These are phyloP conservation scores for Neurospora sp. DNA, from an alignment of 495 filamentous ascomycete genomes.

Conservation along the genomic window DNA sequence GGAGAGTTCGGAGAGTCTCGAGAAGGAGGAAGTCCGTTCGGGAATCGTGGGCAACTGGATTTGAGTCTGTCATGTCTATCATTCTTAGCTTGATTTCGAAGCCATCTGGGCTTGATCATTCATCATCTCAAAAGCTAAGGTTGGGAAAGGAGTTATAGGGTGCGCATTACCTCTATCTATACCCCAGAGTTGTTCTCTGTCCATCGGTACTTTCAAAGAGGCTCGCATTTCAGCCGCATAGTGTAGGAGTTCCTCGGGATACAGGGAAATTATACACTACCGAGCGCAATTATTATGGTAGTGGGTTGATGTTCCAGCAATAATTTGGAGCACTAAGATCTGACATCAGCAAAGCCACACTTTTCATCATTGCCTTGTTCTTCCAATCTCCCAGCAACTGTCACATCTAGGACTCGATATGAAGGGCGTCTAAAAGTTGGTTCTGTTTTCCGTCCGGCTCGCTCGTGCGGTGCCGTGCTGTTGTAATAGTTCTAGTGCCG, in stretches of 20 bases:
- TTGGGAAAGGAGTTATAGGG: background rate
- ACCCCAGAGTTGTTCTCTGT: background rate
- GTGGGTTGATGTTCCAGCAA: background rate
- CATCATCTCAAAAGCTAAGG: background rate
- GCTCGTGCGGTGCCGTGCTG: background rate
- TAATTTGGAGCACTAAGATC: background rate
- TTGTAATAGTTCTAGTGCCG: background rate
- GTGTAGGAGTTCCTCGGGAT: background rate
- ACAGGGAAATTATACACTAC: background rate
- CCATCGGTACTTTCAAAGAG: background rate
- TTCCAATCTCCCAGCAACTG: background rate
- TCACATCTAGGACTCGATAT: background rate
- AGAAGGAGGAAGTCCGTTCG: background rate
- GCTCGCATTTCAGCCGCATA: background rate
- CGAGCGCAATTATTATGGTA: background rate
- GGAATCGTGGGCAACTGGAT: background rate
- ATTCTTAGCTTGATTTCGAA: background rate
- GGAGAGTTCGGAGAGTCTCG: background rate
- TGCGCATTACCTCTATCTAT: background rate
- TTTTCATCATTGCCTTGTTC: background rate
- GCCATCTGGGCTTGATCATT: background rate
- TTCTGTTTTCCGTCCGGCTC: background rate
- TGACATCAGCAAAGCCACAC: background rate
- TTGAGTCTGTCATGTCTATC: background rate
- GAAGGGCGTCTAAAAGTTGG: background rate